Evolutionary conservation across 176 grass and related monocot species (phyloP).

Genomic region (Bothriochloa decipiens): DNA sequence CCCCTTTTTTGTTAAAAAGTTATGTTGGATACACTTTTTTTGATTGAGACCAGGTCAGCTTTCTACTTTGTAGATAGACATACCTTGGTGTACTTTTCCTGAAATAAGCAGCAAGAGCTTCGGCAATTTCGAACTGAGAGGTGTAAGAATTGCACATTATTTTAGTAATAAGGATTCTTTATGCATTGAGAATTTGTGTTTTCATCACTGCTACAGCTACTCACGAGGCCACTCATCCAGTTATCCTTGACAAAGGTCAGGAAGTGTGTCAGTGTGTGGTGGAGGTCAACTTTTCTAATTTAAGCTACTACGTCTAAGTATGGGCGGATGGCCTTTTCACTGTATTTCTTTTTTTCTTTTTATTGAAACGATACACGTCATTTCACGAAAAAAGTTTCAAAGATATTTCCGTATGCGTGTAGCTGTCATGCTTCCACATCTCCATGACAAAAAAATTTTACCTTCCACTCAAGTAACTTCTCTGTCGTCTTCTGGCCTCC

Average conservation of each 20-base stretch:
- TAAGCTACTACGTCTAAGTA: no score
- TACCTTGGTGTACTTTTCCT: not conserved
- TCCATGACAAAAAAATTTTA: not conserved
- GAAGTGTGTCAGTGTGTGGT: no score
- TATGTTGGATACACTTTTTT: not conserved
- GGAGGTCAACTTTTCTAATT: no score
- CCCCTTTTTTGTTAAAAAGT: not conserved
- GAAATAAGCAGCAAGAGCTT: not conserved
- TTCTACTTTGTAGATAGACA: not conserved
- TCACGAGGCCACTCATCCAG: no score
- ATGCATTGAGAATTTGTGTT: not conserved
- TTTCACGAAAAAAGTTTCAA: not conserved
- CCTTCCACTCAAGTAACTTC: slow-evolving; percentile 39
- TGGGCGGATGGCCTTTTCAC: no score
- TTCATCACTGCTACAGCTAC: not conserved
- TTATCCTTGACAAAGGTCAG: no score
- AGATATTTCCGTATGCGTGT: slow-evolving; percentile 24
- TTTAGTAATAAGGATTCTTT: not conserved
- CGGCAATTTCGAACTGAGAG: not conserved
- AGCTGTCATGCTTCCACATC: slow-evolving; percentile 10
- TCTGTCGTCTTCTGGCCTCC: slow-evolving; percentile 8
- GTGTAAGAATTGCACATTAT: not conserved
- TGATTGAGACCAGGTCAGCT: not conserved
- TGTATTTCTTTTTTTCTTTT: no score
- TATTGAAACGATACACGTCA: not conserved